Evolutionary conservation across 2,329 filamentous ascomycete genomes (phyloP).

Genomic region (Cladobotryum protrusum): DNA sequence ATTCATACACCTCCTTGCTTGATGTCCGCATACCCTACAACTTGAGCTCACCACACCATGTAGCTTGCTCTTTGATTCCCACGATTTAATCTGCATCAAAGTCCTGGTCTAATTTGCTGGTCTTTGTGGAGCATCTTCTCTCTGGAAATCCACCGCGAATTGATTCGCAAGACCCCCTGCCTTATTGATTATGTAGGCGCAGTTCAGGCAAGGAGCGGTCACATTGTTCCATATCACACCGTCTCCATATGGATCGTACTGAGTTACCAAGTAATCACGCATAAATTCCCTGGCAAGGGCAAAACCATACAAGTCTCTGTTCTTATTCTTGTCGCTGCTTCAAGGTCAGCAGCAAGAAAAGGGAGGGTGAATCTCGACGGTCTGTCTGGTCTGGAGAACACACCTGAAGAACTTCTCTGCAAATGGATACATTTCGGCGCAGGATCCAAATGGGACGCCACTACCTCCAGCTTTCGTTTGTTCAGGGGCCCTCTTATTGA

Average conservation of each 20-base stretch:
- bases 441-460: not conserved
- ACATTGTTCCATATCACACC: not conserved
- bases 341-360: not conserved
- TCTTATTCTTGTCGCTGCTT: not conserved
- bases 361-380: not conserved
- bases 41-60: too few species aligned
- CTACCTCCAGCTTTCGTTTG: not conserved
- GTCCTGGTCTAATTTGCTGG: too few species aligned
- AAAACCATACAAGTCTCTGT: not conserved
- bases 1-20: too few species aligned
- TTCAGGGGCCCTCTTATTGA: not conserved
- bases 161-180: not conserved
- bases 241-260: too few species aligned
- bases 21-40: too few species aligned
- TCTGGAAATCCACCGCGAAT: not conserved
- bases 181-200: not conserved
- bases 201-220: not conserved
- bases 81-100: too few species aligned
- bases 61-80: too few species aligned
- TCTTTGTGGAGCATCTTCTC: too few species aligned
- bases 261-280: too few species aligned
- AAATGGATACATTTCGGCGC: conserved; percentile 9
- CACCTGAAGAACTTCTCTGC: not conserved
- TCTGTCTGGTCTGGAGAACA: not conserved
- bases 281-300: not conserved